These are phyloP conservation scores for Barnettozyma botsteinii DNA, from an alignment of 805 yeast genomes.

Conservation along the genomic window DNA sequence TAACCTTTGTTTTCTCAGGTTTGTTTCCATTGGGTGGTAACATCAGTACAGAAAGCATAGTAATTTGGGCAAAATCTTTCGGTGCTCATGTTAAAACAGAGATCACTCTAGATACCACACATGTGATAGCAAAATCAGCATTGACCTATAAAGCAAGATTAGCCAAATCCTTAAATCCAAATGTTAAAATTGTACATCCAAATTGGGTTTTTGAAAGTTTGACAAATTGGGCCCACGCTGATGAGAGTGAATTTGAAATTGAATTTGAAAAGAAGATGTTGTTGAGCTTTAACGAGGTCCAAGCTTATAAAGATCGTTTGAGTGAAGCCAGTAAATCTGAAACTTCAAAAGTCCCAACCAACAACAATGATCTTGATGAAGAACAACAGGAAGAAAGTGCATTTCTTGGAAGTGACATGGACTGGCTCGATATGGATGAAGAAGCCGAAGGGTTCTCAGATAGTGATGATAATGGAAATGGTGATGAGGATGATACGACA, in stretches of 20 bases:
- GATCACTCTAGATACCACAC: slow-evolving; percentile 71
- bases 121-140: slow-evolving; percentile 75
- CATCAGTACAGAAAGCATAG: slow-evolving; percentile 75
- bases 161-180: slow-evolving; percentile 56
- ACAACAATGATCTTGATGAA: slow-evolving; percentile 32
- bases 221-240: slow-evolving; percentile 67
- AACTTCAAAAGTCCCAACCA: slow-evolving; percentile 23
- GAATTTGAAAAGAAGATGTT: slow-evolving; percentile 43
- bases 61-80: slow-evolving; percentile 85
- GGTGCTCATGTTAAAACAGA: slow-evolving; percentile 82
- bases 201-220: slow-evolving; percentile 90
- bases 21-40: slow-evolving; percentile 80
- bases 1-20: slow-evolving; percentile 77
- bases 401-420: slow-evolving; percentile 27
- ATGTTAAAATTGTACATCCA: slow-evolving; percentile 75
- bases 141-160: slow-evolving; percentile 80
- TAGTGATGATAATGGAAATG: slow-evolving; percentile 31
- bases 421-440: slow-evolving; percentile 32
- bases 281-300: slow-evolving; percentile 36
- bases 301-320: slow-evolving; percentile 27
- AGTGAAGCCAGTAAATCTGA: slow-evolving; percentile 28
- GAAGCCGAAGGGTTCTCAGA: slow-evolving; percentile 51
- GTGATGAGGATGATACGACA: slow-evolving; percentile 8
- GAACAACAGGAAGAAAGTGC: slow-evolving; percentile 37
- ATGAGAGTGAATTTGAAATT: slow-evolving; percentile 54